Percentiles rank a stretch among this genome's conserved stretches.
These are phyloP conservation scores for Bothriochloa decipiens DNA, from an alignment of 176 grass and related monocot species.

Conservation along the genomic window DNA sequence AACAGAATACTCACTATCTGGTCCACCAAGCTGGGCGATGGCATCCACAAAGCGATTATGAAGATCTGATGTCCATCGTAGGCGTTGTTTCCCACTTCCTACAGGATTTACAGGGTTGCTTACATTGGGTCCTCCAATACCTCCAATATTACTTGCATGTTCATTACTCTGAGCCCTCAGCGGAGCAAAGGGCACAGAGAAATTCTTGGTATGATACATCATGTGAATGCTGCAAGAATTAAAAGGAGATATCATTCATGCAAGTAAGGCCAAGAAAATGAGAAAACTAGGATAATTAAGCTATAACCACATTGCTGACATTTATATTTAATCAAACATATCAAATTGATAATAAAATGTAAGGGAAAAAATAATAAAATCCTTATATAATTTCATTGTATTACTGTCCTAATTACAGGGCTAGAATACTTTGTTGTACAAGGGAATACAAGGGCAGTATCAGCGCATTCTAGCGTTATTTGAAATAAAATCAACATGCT, in stretches of 20 bases:
- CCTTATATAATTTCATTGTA: not conserved
- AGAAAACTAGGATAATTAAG: slow-evolving; percentile 6
- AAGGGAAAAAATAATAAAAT: not conserved
- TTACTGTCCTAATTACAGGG: not conserved
- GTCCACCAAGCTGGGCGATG: slow-evolving; percentile 91
- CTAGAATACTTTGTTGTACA: not conserved
- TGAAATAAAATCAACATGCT: not conserved
- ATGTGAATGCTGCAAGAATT: slow-evolving; percentile 59
- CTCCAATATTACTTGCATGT: slow-evolving; percentile 59
- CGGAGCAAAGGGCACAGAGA: slow-evolving; percentile 67
- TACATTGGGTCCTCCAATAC: slow-evolving; percentile 61
- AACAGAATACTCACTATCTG: slow-evolving; percentile 98
- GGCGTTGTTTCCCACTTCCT: slow-evolving; percentile 75
- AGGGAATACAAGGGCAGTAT: not conserved
- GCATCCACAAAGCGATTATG: slow-evolving; percentile 98
- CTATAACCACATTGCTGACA: not conserved
- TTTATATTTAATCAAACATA: not conserved
- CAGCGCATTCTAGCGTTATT: not conserved
- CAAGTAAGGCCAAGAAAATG: not conserved
- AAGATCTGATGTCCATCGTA: slow-evolving; percentile 96
- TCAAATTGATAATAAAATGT: not conserved
- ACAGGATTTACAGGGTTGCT: slow-evolving; percentile 61
- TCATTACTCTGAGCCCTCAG: slow-evolving; percentile 75
- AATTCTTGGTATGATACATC: slow-evolving; percentile 88
- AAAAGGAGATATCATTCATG: slow-evolving; percentile 28